A percentile compares a stretch with the other conserved stretches of the same genome.
Conservation (phyloP, 1,284 basidiomycete species). For the Tilletia setariae region DNA sequence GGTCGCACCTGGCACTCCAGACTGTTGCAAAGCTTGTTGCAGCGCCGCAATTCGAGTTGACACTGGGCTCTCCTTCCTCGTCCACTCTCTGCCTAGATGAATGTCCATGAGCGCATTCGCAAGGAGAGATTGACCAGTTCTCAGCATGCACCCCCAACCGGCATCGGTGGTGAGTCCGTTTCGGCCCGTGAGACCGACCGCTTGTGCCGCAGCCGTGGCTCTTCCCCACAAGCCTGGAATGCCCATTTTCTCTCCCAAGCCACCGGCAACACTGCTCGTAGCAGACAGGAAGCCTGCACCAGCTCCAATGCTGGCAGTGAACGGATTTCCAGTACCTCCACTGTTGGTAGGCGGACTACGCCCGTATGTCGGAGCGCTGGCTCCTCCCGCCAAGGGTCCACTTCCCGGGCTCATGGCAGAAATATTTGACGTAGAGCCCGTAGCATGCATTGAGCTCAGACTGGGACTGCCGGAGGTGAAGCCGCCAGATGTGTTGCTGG, state of each 20-base stretch:
- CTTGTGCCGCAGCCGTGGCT: conserved; percentile 43
- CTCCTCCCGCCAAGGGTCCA: not conserved
- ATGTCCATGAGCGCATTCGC: conserved; percentile 81
- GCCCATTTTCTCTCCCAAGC: conserved; percentile 46
- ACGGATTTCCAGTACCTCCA: too few species aligned
- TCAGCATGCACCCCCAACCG: conserved; percentile 97
- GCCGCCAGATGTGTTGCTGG: conserved; percentile 15
- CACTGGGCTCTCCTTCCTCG: conserved; percentile 19
- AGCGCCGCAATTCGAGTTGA: not conserved
- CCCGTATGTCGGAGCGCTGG: too few species aligned
- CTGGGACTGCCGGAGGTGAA: conserved; percentile 23
- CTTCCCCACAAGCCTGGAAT: conserved; percentile 42
- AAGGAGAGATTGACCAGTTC: conserved; percentile 87
- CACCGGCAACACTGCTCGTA: conserved; percentile 7
- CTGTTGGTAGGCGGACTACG: too few species aligned
- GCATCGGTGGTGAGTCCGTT: conserved; percentile 82
- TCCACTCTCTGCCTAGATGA: conserved; percentile 65
- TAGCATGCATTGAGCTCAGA: conserved; percentile 22
- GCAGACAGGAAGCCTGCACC: not conserved
- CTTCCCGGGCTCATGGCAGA: not conserved
- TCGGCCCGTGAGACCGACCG: conserved; percentile 30
- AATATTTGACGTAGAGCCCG: conserved; percentile 14
- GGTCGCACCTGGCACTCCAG: not conserved
- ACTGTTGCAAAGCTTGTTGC: conserved; percentile 17
- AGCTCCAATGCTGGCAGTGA: not conserved